A percentile compares a stretch with the other conserved stretches of the same genome.
phyloP scores from a whole-genome alignment of 176 grass and related monocot genomes.

The Triticum turgidum region DNA sequence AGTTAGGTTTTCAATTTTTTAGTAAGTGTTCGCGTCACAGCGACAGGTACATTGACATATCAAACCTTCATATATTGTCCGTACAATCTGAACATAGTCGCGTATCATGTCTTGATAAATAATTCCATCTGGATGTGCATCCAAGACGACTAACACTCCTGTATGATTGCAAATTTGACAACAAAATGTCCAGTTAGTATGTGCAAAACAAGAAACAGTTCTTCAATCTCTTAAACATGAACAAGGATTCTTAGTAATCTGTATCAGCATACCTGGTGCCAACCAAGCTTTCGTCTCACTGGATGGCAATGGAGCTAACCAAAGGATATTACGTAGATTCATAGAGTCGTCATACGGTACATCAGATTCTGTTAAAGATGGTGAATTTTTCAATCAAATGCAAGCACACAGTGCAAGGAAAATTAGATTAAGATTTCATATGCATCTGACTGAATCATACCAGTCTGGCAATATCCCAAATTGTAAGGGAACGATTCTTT shows the following conservation, averaged over 20 bases:
- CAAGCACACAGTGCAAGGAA: background rate
- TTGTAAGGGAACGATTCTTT: conserved; percentile 67
- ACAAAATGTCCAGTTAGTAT: background rate
- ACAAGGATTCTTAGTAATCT: background rate
- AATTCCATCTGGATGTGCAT: conserved; percentile 78
- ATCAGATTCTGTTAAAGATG: conserved; percentile 50
- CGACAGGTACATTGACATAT: background rate
- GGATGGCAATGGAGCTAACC: conserved; percentile 79
- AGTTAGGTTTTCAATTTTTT: background rate
- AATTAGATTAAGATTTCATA: background rate
- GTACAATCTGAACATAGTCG: conserved; percentile 70
- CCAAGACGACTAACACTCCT: conserved; percentile 80
- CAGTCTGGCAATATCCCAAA: conserved; percentile 88
- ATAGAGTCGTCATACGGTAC: conserved; percentile 78
- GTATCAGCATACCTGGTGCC: conserved; percentile 53
- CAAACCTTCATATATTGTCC: conserved; percentile 85
- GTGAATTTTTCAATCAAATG: background rate
- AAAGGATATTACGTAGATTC: conserved; percentile 91
- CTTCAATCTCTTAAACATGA: background rate
- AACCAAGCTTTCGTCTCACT: conserved; percentile 65
- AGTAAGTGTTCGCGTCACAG: background rate
- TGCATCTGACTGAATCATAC: conserved; percentile 37
- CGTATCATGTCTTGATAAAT: conserved; percentile 78
- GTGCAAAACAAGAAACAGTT: background rate
- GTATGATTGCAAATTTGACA: conserved; percentile 20